A percentile compares a stretch with the other conserved stretches of the same genome.
phyloP scores from a whole-genome alignment of 371 early-diverging fungal genomes.

The Nosema granulosis region DNA sequence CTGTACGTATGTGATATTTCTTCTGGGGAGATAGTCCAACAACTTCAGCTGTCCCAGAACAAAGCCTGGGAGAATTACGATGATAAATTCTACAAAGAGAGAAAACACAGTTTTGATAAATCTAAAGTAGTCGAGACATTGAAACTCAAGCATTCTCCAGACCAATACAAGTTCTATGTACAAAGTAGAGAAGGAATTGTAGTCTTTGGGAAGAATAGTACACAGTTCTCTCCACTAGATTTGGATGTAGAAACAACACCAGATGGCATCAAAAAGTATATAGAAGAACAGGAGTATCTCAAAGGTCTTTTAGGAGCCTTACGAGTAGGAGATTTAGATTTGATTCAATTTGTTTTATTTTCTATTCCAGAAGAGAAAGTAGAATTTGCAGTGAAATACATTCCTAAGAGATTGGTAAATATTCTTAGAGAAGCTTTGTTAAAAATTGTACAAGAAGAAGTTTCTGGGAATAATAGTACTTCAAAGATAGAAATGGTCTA shows the following conservation, averaged over 20 bases:
- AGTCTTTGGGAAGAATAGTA: slow-evolving; percentile 14
- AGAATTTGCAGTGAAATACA: slow-evolving; percentile 18
- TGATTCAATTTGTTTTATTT: slow-evolving; percentile 5
- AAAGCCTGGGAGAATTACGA: slow-evolving; percentile 57
- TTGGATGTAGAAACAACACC: slow-evolving; percentile 30
- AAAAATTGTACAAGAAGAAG: neutral
- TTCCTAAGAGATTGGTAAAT: neutral
- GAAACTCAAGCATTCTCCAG: slow-evolving; percentile 29
- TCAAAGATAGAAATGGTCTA: neutral
- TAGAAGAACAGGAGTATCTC: slow-evolving; percentile 27
- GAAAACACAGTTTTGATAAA: slow-evolving; percentile 38
- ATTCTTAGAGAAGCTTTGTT: slow-evolving; percentile 10
- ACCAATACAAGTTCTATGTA: slow-evolving; percentile 28
- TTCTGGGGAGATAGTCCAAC: slow-evolving; percentile 32
- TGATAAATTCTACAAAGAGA: slow-evolving; percentile 33
- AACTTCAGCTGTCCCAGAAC: slow-evolving; percentile 40
- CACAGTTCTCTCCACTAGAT: slow-evolving; percentile 32
- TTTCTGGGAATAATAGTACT: neutral
- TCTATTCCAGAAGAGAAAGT: slow-evolving; percentile 18
- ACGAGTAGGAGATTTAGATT: slow-evolving; percentile 13
- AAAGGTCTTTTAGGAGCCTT: slow-evolving; percentile 33
- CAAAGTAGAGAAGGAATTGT: slow-evolving; percentile 51
- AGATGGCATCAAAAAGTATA: slow-evolving; percentile 32
- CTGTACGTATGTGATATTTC: slow-evolving; percentile 37
- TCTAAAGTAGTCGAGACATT: slow-evolving; percentile 45